These are phyloP conservation scores for Fomitopsis pulvina DNA, from an alignment of 768 basidiomycete species.

Conservation along the genomic window DNA sequence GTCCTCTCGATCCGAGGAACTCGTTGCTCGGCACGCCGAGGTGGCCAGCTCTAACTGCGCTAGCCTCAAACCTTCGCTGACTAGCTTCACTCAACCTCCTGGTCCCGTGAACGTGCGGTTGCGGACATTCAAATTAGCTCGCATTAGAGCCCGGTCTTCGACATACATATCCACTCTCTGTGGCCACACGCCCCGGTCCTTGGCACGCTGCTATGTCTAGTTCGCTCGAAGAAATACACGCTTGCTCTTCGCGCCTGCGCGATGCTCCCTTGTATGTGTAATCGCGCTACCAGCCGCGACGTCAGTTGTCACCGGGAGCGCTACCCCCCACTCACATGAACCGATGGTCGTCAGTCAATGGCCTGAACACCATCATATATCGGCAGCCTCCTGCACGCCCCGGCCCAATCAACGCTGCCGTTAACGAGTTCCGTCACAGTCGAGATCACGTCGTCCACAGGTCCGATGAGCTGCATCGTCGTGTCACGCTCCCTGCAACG, in stretches of 20 bases:
- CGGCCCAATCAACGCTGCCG: conserved; percentile 71
- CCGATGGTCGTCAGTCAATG: conserved; percentile 26
- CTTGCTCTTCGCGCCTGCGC: neutral
- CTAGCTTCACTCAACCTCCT: neutral
- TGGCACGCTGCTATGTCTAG: too few relatives aligned
- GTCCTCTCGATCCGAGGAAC: too few relatives aligned
- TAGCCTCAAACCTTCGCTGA: neutral
- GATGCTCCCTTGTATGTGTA: neutral
- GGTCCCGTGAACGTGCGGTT: too few relatives aligned
- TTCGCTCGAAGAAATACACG: neutral
- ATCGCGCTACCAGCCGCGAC: neutral
- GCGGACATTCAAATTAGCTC: too few relatives aligned
- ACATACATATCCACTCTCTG: too few relatives aligned
- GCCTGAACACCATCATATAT: conserved; percentile 90
- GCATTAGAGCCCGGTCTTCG: too few relatives aligned
- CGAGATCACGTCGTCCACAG: conserved; percentile 81
- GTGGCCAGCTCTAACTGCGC: neutral
- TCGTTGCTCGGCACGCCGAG: too few relatives aligned
- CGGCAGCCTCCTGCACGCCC: conserved; percentile 63
- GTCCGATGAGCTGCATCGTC: conserved; percentile 85
- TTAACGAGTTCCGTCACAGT: conserved; percentile 74
- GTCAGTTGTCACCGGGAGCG: neutral
- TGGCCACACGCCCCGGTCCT: too few relatives aligned
- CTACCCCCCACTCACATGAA: neutral
- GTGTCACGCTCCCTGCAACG: conserved; percentile 82